These are phyloP conservation scores for Aphanomyces invadans DNA, from an alignment of 352 stramenopile species.

Conservation along the genomic window DNA sequence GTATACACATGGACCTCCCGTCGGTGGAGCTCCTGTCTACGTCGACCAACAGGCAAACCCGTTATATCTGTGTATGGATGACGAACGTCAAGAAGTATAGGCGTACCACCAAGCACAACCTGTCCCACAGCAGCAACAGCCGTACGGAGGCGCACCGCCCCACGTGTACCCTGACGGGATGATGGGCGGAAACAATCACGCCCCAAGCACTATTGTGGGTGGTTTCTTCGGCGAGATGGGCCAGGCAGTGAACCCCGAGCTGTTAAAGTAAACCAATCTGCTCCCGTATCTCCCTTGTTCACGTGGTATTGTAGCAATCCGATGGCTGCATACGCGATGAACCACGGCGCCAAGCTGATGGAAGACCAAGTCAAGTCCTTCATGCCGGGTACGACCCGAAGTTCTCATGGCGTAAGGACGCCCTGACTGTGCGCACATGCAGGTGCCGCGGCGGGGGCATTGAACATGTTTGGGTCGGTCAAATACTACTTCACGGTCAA, in stretches of 20 bases:
- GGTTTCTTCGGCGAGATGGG: conserved; percentile 21
- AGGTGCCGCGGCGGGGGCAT: conserved; percentile 30
- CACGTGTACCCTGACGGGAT: conserved; percentile 2
- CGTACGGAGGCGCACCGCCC: not conserved
- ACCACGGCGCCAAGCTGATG: conserved; percentile 73
- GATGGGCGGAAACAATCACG: not conserved
- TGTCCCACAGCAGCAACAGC: not conserved
- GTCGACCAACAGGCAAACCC: conserved; percentile 24
- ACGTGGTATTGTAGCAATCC: conserved; percentile 52
- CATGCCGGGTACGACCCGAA: conserved; percentile 39
- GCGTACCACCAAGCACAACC: not conserved
- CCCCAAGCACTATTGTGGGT: conserved; percentile 45
- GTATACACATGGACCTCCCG: not conserved
- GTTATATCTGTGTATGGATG: not conserved
- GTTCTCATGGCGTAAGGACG: not conserved
- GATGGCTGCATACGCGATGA: conserved; percentile 80
- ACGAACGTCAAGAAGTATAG: not conserved
- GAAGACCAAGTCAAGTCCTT: conserved; percentile 78
- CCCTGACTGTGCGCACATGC: not conserved
- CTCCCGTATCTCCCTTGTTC: not conserved
- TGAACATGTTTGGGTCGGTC: conserved; percentile 67
- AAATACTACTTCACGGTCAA: conserved; percentile 89
- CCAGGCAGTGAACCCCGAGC: conserved; percentile 60
- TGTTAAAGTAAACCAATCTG: conserved; percentile 8
- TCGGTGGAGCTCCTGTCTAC: not conserved